These are phyloP conservation scores for Leccinum olivaceopallidum DNA, from an alignment of 768 basidiomycete genomes.

Conservation along the genomic window DNA sequence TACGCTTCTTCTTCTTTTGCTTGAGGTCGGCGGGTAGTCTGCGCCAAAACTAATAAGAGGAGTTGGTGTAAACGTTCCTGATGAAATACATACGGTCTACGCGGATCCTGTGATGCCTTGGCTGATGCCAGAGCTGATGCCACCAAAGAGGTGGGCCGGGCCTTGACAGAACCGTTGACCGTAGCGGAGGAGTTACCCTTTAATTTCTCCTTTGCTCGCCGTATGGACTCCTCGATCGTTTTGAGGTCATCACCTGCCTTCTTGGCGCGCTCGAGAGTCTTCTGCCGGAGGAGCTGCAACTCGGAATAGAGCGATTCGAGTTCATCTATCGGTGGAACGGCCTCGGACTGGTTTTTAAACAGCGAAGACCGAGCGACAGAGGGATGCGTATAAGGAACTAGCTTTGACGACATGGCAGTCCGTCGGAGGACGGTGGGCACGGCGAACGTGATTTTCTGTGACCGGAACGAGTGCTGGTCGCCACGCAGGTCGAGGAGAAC, in stretches of 20 bases:
- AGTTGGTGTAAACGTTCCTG: constrained; percentile 17
- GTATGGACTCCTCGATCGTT: constrained; percentile 75
- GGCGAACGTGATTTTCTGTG: constrained; percentile 1
- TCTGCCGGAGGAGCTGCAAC: constrained; percentile 52
- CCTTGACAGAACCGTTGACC: constrained; percentile 41
- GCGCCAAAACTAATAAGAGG: neutral
- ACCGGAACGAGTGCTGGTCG: constrained; percentile 13
- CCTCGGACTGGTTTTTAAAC: constrained; percentile 62
- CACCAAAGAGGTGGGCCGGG: constrained; percentile 49
- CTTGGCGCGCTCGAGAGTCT: constrained; percentile 60
- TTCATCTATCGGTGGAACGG: constrained; percentile 71
- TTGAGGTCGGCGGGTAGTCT: constrained; percentile 53
- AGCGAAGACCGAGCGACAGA: constrained; percentile 57
- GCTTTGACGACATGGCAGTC: constrained; percentile 58
- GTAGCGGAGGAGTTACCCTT: constrained; percentile 51
- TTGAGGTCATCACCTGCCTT: constrained; percentile 77
- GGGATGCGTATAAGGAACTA: constrained; percentile 49
- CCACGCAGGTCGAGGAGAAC: constrained; percentile 13
- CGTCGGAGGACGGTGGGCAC: neutral
- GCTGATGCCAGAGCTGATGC: constrained; percentile 48
- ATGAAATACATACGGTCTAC: constrained; percentile 50
- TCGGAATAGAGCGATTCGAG: constrained; percentile 66
- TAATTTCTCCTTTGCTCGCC: constrained; percentile 73
- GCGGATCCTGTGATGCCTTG: constrained; percentile 61
- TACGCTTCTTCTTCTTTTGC: constrained; percentile 87